Evolutionary conservation across 768 basidiomycete genomes (phyloP).

Genomic region (Tulasnella calospora): DNA sequence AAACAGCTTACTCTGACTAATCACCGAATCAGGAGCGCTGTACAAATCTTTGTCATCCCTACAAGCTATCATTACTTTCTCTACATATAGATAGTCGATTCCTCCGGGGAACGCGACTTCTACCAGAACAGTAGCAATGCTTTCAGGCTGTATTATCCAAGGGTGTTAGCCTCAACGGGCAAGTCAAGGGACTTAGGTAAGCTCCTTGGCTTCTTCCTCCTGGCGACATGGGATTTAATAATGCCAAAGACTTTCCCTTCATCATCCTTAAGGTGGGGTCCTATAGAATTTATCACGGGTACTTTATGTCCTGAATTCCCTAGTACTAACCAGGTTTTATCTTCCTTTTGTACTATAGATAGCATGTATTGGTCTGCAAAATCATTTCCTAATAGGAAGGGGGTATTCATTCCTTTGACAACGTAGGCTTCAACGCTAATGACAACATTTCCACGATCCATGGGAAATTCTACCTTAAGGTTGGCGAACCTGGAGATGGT

Average conservation of each 20-base stretch:
- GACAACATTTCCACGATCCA: neutral
- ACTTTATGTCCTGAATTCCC: neutral
- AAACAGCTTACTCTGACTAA: neutral
- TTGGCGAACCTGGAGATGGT: conserved; percentile 33
- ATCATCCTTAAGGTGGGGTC: neutral
- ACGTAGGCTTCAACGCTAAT: too few species aligned
- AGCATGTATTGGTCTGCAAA: conserved; percentile 26
- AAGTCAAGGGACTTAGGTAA: neutral
- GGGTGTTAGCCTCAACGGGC: neutral
- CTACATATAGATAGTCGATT: neutral
- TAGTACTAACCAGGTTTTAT: neutral
- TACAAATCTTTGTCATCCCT: neutral
- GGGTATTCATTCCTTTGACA: too few species aligned
- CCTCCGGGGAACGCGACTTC: neutral
- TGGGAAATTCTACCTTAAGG: neutral
- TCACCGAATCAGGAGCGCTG: neutral
- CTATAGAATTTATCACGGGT: neutral
- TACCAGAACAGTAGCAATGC: neutral
- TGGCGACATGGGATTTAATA: neutral
- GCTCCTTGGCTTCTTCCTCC: neutral
- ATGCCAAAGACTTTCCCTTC: neutral
- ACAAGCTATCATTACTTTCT: too few species aligned
- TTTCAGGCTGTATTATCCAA: neutral
- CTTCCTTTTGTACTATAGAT: neutral
- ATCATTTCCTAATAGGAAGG: conserved; percentile 32